These are phyloP conservation scores for Termitomyces heimii DNA, from an alignment of 768 basidiomycete species.

Conservation along the genomic window DNA sequence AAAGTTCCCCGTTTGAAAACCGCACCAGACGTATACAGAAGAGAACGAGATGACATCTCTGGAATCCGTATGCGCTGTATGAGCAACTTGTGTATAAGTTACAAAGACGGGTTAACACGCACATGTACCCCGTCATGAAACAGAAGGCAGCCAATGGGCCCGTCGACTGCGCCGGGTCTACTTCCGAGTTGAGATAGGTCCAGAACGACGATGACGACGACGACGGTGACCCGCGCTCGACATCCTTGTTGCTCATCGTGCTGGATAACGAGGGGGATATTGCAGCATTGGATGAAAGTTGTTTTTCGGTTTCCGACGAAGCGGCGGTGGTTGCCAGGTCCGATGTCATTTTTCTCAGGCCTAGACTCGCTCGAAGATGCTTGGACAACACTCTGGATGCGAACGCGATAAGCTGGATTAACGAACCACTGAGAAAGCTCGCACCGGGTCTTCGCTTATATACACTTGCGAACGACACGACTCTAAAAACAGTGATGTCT, in stretches of 20 bases:
- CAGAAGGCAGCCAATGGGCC: constrained; percentile 60
- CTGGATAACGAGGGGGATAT: background rate
- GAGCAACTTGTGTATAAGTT: background rate
- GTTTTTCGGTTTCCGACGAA: background rate
- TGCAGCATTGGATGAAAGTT: background rate
- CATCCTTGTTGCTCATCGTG: constrained; percentile 8
- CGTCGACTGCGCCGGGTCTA: constrained; percentile 46
- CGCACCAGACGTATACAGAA: constrained; percentile 80
- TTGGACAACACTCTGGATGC: background rate
- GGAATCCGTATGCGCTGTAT: background rate
- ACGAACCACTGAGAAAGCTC: background rate
- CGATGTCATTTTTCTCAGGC: background rate
- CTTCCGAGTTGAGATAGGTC: constrained; percentile 36
- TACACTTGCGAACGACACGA: background rate
- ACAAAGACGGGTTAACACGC: constrained; percentile 17
- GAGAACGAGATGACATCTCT: constrained; percentile 75
- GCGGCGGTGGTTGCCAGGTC: background rate
- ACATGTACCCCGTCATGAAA: constrained; percentile 82
- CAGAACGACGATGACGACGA: constrained; percentile 22
- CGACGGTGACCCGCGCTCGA: constrained; percentile 1
- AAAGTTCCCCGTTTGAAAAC: constrained; percentile 80
- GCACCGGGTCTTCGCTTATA: background rate
- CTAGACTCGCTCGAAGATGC: too few relatives aligned
- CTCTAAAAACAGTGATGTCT: background rate
- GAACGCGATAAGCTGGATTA: background rate